Base-by-base conservation (phyloP, 306 rosid genomes). In the Cicer pinnatifidum region DNA sequence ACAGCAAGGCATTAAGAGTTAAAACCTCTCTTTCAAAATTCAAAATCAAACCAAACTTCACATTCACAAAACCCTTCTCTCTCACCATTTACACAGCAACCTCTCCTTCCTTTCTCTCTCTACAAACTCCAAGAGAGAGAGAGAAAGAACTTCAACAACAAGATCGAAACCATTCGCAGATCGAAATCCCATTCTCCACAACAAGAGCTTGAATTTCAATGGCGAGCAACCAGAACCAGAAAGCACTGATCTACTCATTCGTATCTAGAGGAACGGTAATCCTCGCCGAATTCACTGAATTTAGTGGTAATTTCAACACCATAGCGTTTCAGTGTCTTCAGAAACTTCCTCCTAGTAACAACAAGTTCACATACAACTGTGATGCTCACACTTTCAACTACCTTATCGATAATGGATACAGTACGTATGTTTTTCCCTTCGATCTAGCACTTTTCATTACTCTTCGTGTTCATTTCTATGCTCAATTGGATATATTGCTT, bases 281-380 rank as follows among this genome's bases (percentile, higher is more conserved):
- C 52, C 83, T 84, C 54, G 85, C 88, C 9, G 88, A 84, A 19
- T 78, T 78, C 85, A 77, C 85, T 0, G 88, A 84, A 47, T 84
- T 84, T 83, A 73, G 73, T 4, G 88, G 88, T 0, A 84, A 84
- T 47, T 84, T 84, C 79, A 81, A 79, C 74, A 47, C 78, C 81
- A 77, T 84, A 54, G 88, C 88, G 0, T 84, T 75, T 44, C 88
- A 84, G 78, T 84, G 88, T 72, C 88, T 84, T 11, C 85, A 84
- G 71, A 84, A 78, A 71, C 88, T 84, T 1, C 88, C 88, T n/a
- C 47, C 83, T 40, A 12, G 81, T 37, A 84, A 81, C 73, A 84
- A 81, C 88, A 81, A 78, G 71, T 84, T 84, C 83, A 84, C 88
- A n/a, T 84, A 84, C 75, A 81, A 81, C 73, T 84, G 88, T 52